Evolutionary conservation across 129 eudicot species (phyloP).

Genomic region (Escallonia rubra): DNA sequence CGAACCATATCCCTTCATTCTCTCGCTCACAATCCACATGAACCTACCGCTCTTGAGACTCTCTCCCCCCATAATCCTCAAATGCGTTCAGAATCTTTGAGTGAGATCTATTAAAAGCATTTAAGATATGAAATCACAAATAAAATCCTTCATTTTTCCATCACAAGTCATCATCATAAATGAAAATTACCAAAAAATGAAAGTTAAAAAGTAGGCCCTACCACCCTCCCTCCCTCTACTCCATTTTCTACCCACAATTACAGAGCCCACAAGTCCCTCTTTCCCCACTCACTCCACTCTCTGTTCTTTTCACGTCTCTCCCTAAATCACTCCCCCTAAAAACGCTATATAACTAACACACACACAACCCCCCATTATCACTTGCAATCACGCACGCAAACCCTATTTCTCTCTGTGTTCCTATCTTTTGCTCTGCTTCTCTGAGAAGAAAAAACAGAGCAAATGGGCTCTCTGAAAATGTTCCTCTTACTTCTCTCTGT

Average conservation of each 20-base stretch:
- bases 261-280: background rate
- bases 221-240: background rate
- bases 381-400: background rate
- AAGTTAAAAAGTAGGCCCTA: background rate
- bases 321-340: background rate
- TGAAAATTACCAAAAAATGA: too few relatives aligned
- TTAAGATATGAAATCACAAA: too few relatives aligned
- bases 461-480: constrained; percentile 10
- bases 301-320: background rate
- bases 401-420: background rate
- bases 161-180: too few relatives aligned
- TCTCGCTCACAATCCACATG: too few relatives aligned
- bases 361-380: background rate
- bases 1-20: too few relatives aligned
- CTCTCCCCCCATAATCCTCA: too few relatives aligned
- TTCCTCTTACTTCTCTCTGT: constrained; percentile 1
- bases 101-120: too few relatives aligned
- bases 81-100: too few relatives aligned
- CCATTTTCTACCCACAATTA: background rate
- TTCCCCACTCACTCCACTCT: background rate
- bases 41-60: too few relatives aligned
- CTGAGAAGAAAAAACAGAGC: background rate
- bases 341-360: background rate
- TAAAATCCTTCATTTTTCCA: too few relatives aligned
- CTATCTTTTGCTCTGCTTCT: background rate